A percentile compares a stretch with the other conserved stretches of the same genome.
Conservation (phyloP, 2,329 filamentous ascomycete genomes). For the Sarocladium brachiariae region DNA sequence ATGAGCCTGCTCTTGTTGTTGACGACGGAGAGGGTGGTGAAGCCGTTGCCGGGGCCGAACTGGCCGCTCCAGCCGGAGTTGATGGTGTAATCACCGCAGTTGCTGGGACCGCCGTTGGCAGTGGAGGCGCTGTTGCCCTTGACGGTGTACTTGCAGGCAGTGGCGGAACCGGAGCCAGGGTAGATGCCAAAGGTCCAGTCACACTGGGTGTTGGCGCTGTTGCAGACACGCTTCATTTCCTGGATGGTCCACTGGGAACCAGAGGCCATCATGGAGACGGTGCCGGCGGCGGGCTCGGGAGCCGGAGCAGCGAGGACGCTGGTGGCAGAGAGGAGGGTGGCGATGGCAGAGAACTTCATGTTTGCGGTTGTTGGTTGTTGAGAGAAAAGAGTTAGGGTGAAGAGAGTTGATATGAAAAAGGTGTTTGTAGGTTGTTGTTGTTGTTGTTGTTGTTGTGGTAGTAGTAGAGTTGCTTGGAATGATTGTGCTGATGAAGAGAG, state of each 20-base stretch:
- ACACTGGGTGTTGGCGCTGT: conserved; percentile 24
- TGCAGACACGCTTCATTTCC: conserved; percentile 27
- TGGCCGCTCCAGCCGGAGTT: conserved; percentile 49
- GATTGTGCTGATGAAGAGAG: conserved; percentile 8
- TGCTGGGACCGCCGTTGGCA: conserved; percentile 29
- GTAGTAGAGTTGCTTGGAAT: background rate
- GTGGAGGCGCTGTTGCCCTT: conserved; percentile 26
- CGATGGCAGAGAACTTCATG: conserved; percentile 36
- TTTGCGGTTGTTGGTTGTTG: conserved; percentile 17
- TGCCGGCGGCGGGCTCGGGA: conserved; percentile 15
- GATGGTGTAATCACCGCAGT: conserved; percentile 43
- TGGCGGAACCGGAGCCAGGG: conserved; percentile 14
- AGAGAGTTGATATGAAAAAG: conserved; percentile 1
- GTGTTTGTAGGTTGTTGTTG: background rate
- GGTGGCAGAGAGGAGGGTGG: conserved; percentile 27
- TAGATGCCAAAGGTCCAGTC: conserved; percentile 33
- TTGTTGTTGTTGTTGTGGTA: background rate
- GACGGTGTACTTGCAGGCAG: conserved; percentile 17
- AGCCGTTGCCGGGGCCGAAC: conserved; percentile 44
- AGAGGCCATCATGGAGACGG: conserved; percentile 32
- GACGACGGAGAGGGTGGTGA: conserved; percentile 46
- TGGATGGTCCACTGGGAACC: conserved; percentile 34
- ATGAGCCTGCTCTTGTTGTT: conserved; percentile 37
- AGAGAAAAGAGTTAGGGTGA: background rate
- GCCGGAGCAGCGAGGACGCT: conserved; percentile 30